Conservation (phyloP, 2,329 filamentous ascomycete species). For the Phoma sp. region DNA sequence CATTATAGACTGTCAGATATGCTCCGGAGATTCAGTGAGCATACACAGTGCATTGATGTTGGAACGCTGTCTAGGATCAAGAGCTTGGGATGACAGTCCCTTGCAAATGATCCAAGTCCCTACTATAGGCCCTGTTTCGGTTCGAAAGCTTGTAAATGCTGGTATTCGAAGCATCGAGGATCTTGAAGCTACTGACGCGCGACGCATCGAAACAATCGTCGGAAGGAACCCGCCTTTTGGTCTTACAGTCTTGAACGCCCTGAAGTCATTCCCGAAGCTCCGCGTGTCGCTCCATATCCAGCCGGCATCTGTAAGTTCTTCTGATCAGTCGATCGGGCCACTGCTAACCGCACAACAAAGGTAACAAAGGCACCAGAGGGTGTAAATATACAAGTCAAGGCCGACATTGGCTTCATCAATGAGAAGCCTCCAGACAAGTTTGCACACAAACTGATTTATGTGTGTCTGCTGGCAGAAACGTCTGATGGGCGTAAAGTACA, state of each 20-base stretch:
- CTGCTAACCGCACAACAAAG: slow-evolving; percentile 15
- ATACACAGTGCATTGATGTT: slow-evolving; percentile 76
- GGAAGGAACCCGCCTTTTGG: slow-evolving; percentile 86
- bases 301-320: slow-evolving; percentile 52
- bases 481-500: slow-evolving; percentile 73
- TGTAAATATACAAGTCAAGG: slow-evolving; percentile 68
- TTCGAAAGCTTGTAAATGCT: slow-evolving; percentile 74
- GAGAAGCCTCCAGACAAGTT: slow-evolving; percentile 66
- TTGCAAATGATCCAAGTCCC: slow-evolving; percentile 84
- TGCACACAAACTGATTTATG: slow-evolving; percentile 67
- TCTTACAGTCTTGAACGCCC: slow-evolving; percentile 66
- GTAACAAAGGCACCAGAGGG: slow-evolving; percentile 42
- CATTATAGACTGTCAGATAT: slow-evolving; percentile 74
- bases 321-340: not conserved
- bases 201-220: slow-evolving; percentile 77
- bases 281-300: slow-evolving; percentile 61
- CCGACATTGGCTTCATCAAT: slow-evolving; percentile 75
- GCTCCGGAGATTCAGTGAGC: slow-evolving; percentile 68
- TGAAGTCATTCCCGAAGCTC: slow-evolving; percentile 75
- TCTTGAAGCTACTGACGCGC: slow-evolving; percentile 70
- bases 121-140: slow-evolving; percentile 75
- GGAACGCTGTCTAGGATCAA: slow-evolving; percentile 75
- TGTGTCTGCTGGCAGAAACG: slow-evolving; percentile 77
- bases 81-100: slow-evolving; percentile 81
- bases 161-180: slow-evolving; percentile 74